phyloP scores from a whole-genome alignment of 2,329 filamentous ascomycete genomes.

The Aspergillus texensis region DNA sequence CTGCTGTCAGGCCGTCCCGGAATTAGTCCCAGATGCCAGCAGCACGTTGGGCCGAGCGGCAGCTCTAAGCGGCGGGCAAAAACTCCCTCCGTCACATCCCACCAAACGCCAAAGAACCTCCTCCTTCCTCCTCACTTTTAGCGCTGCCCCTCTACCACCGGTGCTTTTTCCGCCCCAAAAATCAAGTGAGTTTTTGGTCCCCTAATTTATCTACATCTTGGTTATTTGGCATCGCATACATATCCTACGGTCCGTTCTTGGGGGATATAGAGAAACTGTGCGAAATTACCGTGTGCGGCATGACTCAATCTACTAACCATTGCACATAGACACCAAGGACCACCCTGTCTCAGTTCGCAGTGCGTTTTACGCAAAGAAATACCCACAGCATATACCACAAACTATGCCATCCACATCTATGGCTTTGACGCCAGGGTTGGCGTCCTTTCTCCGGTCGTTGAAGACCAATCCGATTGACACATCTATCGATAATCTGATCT shows the following conservation, averaged over 20 bases:
- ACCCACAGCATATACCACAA: not conserved
- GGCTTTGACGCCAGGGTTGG: slow-evolving; percentile 70
- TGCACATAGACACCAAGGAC: slow-evolving; percentile 12
- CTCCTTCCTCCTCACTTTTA: slow-evolving; percentile 6
- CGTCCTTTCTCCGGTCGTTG: slow-evolving; percentile 76
- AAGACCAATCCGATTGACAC: slow-evolving; percentile 76
- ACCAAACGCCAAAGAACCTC: slow-evolving; percentile 11
- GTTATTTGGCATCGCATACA: not conserved
- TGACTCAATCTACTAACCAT: slow-evolving; percentile 8
- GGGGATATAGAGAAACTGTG: not conserved
- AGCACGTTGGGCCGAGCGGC: slow-evolving; percentile 20
- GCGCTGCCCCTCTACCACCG: not conserved
- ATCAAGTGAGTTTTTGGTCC: not conserved
- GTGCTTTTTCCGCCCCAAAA: not conserved
- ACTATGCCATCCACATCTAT: slow-evolving; percentile 61
- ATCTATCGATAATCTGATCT: slow-evolving; percentile 80
- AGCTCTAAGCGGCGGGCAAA: slow-evolving; percentile 21
- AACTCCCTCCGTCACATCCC: slow-evolving; percentile 23
- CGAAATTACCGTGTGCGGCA: slow-evolving; percentile 2
- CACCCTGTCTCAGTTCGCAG: not conserved
- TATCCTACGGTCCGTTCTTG: not conserved
- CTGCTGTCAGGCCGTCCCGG: slow-evolving; percentile 5
- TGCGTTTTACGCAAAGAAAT: not conserved
- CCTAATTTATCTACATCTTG: not conserved
- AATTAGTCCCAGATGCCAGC: slow-evolving; percentile 1